Conservation (phyloP, 2,329 filamentous ascomycete genomes). For the Conoideocrella luteorostrata region DNA sequence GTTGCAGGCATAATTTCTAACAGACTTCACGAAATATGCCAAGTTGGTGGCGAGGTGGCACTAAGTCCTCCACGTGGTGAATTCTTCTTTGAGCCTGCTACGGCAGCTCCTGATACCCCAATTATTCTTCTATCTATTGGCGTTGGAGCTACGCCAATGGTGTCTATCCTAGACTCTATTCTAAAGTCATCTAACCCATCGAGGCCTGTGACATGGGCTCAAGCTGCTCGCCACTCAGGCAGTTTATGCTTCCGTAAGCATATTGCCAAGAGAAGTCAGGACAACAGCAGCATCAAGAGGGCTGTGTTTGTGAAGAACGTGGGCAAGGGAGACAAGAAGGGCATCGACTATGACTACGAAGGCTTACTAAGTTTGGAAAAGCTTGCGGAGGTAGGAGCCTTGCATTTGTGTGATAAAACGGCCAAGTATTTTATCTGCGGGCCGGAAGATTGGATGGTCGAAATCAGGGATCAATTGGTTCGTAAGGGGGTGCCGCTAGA, state of each 20-base stretch:
- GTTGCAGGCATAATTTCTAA: conserved; percentile 47
- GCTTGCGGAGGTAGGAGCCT: conserved; percentile 39
- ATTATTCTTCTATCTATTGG: conserved; percentile 62
- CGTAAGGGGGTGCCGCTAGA: conserved; percentile 44
- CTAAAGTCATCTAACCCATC: conserved; percentile 21
- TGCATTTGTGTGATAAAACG: conserved; percentile 44
- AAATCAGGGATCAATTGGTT: conserved; percentile 44
- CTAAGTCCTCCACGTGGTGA: conserved; percentile 51
- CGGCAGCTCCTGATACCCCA: conserved; percentile 39
- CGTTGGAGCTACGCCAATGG: conserved; percentile 61
- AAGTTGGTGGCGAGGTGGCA: conserved; percentile 46
- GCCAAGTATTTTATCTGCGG: conserved; percentile 66
- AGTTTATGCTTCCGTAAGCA: conserved; percentile 50
- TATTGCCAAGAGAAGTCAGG: conserved; percentile 32
- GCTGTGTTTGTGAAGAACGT: conserved; percentile 48
- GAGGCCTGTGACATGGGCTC: conserved; percentile 55
- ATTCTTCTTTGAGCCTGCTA: conserved; percentile 52
- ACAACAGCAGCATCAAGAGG: conserved; percentile 19
- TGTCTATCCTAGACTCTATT: conserved; percentile 57
- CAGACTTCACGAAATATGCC: conserved; percentile 42
- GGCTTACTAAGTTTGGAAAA: conserved; percentile 50
- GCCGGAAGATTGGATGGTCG: conserved; percentile 60
- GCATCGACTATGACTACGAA: conserved; percentile 49
- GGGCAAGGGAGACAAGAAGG: conserved; percentile 31
- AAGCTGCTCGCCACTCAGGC: conserved; percentile 46